Conservation (phyloP, 345 rosid genomes). For the Salix exigua region DNA sequence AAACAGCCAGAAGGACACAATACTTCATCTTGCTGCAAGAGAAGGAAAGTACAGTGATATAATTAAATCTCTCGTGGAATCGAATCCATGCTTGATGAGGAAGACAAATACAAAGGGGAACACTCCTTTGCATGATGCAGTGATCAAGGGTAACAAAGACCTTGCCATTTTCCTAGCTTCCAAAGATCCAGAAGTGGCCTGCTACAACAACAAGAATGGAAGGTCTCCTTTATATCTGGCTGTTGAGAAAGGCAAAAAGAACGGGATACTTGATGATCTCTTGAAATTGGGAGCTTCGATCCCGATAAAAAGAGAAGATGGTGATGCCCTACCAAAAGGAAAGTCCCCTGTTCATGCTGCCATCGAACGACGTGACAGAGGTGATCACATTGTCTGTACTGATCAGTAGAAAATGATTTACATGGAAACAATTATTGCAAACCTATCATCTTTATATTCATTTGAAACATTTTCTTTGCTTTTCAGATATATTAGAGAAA, state of each 20-base stretch:
- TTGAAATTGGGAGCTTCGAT: no score
- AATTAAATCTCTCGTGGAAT: not conserved
- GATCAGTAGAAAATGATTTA: not conserved
- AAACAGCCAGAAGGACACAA: not conserved
- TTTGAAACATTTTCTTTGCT: no score
- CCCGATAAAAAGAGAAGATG: no score
- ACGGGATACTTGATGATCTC: no score
- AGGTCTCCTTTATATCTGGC: no score
- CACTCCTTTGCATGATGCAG: not conserved
- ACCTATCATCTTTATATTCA: not conserved
- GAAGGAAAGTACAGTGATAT: not conserved
- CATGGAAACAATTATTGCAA: not conserved
- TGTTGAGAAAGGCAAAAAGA: no score
- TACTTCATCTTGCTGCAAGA: constrained; percentile 1
- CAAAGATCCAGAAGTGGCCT: no score
- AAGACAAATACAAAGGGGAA: not conserved
- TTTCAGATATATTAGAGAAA: not conserved
- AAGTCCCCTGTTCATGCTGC: not conserved
- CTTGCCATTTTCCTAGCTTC: not conserved
- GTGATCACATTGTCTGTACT: not conserved
- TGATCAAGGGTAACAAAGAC: not conserved
- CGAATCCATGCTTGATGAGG: not conserved
- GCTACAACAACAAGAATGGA: no score
- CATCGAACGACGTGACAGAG: not conserved
- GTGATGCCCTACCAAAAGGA: not conserved